A percentile compares a stretch with the other conserved stretches of the same genome.
Conservation (phyloP, 257 asterid species). For the Solanum sejunctum region DNA sequence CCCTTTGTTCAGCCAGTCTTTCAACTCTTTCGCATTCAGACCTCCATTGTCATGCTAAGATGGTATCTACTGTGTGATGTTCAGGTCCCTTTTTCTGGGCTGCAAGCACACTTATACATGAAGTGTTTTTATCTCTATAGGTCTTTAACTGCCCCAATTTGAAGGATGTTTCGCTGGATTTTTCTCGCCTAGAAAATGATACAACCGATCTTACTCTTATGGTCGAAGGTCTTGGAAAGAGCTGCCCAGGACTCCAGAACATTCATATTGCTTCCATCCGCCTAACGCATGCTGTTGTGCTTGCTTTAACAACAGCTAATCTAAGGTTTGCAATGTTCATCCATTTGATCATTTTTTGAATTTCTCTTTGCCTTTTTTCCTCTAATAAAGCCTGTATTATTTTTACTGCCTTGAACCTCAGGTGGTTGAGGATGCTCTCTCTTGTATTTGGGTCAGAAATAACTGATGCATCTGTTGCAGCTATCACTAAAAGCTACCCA, state of each 20-base stretch:
- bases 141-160: constrained; percentile 74
- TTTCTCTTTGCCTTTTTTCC: neutral
- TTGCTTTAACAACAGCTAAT: constrained; percentile 76
- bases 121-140: constrained; percentile 20
- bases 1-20: constrained; percentile 57
- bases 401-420: constrained; percentile 10
- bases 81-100: neutral
- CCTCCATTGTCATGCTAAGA: constrained; percentile 71
- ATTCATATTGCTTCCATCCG: constrained; percentile 66
- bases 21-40: constrained; percentile 75
- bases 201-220: constrained; percentile 58
- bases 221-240: constrained; percentile 65
- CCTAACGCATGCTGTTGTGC: constrained; percentile 70
- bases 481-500: constrained; percentile 73
- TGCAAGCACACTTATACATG: neutral
- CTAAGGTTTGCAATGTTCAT: constrained; percentile 38
- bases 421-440: constrained; percentile 87
- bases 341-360: neutral
- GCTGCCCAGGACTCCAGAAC: constrained; percentile 75
- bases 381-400: neutral
- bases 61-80: constrained; percentile 25
- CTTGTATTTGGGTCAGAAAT: constrained; percentile 86
- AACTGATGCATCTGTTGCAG: constrained; percentile 97
- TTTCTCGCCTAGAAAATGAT: constrained; percentile 76
- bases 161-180: constrained; percentile 73